Evolutionary conservation across 495 filamentous ascomycete genomes (phyloP), one percentile per base, ranked within the genome.

Genomic region (Astrocystis sublimbata): DNA sequence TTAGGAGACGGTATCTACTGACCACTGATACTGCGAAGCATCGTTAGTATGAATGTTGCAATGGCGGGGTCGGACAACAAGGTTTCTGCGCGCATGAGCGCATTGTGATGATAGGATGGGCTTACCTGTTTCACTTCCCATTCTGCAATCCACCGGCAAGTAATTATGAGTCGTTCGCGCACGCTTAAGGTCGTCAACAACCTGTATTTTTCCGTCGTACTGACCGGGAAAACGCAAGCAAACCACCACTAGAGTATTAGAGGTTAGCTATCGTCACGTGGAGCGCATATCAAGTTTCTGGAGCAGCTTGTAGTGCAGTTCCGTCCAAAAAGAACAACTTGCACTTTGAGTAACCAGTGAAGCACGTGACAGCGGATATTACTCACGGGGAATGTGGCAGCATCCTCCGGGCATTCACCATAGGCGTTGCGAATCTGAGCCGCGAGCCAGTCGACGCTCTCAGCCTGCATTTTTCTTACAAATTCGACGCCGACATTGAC

Each of bases 161-260:
- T 87, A 49, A 94, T 86, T 76, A 96, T 93, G 21, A 96, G 70
- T 62, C 92, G 76, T 68, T 93, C 89, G 46, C 92, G 77, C 1
- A 96, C 92, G 63, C 88, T 93, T 3, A 75, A 86, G 4, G 88
- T 88, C 9, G 76, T 71, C 28, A 97, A 74, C 21, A 97, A 74
- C 8, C 78, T 79, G 65, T 96, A 96, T 68, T 93, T 93, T 62
- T 96, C 88, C 23, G 86, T 80, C 17, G 92, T 90, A 40, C 81
- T 80, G 33, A 93, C 84, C 15, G 91, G 92, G 9, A 96, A 69
- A 51, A 96, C 85, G 65, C 83, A 89, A 15, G 91, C 92, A 63
- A 97, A 89, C 93, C 93, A 97, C 80, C 91, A 97, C n/a, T n/a
- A n/a, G n/a, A n/a, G n/a, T n/a, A n/a, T n/a, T n/a, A n/a, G n/a